Conservation (phyloP, 2,329 filamentous ascomycete species). For the Aspergillus niger region DNA sequence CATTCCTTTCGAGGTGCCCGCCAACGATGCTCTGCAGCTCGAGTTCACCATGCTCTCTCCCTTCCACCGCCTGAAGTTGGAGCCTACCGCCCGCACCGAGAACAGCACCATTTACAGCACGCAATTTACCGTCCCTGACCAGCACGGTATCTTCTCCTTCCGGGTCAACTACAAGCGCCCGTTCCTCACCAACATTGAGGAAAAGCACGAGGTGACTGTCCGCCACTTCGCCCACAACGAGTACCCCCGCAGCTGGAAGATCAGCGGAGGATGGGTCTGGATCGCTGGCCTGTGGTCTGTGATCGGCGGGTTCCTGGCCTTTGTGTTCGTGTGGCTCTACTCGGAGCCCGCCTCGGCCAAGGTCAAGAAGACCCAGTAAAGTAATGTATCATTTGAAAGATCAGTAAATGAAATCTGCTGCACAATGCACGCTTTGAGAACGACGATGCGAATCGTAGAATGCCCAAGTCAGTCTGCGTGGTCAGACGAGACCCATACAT, state of each 20-base stretch:
- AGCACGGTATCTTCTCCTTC: constrained; percentile 99
- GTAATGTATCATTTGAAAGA: constrained; percentile 30
- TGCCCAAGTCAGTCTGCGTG: neutral
- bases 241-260: constrained; percentile 87
- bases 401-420: constrained; percentile 1
- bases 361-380: constrained; percentile 53
- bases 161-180: constrained; percentile 95
- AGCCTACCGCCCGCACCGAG: constrained; percentile 57
- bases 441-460: constrained; percentile 7
- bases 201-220: constrained; percentile 93
- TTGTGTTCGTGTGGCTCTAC: constrained; percentile 87
- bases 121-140: constrained; percentile 83
- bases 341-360: constrained; percentile 56
- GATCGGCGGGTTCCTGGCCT: constrained; percentile 78
- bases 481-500: neutral
- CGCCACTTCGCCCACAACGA: constrained; percentile 97
- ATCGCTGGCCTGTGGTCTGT: constrained; percentile 85
- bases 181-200: constrained; percentile 84
- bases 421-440: neutral
- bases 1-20: constrained; percentile 70
- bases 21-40: constrained; percentile 77
- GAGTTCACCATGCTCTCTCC: constrained; percentile 99
- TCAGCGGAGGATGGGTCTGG: constrained; percentile 92
- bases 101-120: constrained; percentile 73
- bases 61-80: constrained; percentile 83